Evolutionary conservation across 768 basidiomycete genomes (phyloP).

Genomic region (Leccinum pellstonianum): DNA sequence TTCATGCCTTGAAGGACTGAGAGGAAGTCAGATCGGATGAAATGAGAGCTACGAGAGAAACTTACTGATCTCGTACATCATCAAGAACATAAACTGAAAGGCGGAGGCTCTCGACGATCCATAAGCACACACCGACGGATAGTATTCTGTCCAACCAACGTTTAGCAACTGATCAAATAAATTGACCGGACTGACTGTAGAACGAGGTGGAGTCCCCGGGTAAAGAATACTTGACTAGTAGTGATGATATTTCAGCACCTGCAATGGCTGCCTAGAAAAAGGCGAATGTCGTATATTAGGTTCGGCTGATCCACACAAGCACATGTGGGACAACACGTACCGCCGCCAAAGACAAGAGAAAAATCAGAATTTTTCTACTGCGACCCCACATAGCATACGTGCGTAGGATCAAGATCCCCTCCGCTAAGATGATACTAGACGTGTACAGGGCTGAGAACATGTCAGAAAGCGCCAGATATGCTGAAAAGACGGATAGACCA

Average conservation of each 20-base stretch:
- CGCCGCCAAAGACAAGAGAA: constrained; percentile 20
- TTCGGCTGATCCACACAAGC: too few relatives aligned
- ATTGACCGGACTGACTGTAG: constrained; percentile 17
- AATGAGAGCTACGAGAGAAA: not conserved
- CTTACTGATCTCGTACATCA: constrained; percentile 25
- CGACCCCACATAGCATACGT: constrained; percentile 29
- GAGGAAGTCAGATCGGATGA: not conserved
- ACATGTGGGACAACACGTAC: constrained; percentile 7
- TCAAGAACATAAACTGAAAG: constrained; percentile 17
- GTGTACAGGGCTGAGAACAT: constrained; percentile 12
- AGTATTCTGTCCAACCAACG: constrained; percentile 12
- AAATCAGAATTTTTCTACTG: constrained; percentile 13
- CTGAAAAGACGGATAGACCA: constrained; percentile 4
- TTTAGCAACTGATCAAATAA: not conserved
- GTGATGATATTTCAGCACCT: not conserved
- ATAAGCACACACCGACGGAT: constrained; percentile 20
- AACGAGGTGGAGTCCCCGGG: constrained; percentile 18
- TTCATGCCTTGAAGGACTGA: constrained; percentile 28
- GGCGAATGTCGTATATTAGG: not conserved
- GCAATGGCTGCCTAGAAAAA: constrained; percentile 17
- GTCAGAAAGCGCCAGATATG: not conserved
- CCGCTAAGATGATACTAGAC: constrained; percentile 11
- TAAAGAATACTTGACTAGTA: constrained; percentile 7
- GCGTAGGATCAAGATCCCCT: constrained; percentile 12
- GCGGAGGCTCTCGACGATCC: constrained; percentile 17